Percentiles rank a stretch among this genome's conserved stretches.
Conservation (phyloP, 164 flowering plant genomes). For the Stephania yunnanensis region DNA sequence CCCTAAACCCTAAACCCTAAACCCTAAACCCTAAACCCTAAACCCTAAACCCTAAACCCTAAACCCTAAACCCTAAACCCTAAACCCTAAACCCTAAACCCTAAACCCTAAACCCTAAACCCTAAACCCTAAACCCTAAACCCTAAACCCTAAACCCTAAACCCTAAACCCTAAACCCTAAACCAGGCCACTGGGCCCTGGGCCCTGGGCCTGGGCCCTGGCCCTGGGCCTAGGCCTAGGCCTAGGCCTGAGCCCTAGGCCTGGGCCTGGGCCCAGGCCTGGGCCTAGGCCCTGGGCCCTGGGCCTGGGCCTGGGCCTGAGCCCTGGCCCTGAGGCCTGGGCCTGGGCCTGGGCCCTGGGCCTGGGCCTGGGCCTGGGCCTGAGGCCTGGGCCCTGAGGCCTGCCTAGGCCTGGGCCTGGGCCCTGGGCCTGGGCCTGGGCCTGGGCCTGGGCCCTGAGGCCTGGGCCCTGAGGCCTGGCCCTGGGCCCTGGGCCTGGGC, state of each 20-base stretch:
- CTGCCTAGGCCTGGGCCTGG: too few relatives aligned
- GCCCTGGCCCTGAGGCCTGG: slow-evolving; percentile 14
- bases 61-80: slow-evolving; percentile 21
- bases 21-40: slow-evolving; percentile 25
- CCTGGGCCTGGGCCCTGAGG: too few relatives aligned
- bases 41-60: slow-evolving; percentile 21
- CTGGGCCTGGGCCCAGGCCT: too few relatives aligned
- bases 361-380: too few relatives aligned
- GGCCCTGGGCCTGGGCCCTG: slow-evolving; percentile 20
- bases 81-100: slow-evolving; percentile 21
- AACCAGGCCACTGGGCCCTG: slow-evolving; percentile 12
- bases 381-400: too few relatives aligned
- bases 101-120: slow-evolving; percentile 18
- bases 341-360: too few relatives aligned
- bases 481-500: too few relatives aligned
- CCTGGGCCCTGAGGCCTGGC: too few relatives aligned
- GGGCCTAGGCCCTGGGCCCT: slow-evolving; percentile 22
- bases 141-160: slow-evolving; percentile 12
- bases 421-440: too few relatives aligned
- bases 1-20: slow-evolving; percentile 22
- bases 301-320: slow-evolving; percentile 13
- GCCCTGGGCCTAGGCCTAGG: too few relatives aligned
- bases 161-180: slow-evolving; percentile 18
- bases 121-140: slow-evolving; percentile 15
- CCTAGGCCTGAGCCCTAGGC: slow-evolving; percentile 19